phyloP scores from a whole-genome alignment of 2,329 filamentous ascomycete species.

The Arthrobotrys conoides region DNA sequence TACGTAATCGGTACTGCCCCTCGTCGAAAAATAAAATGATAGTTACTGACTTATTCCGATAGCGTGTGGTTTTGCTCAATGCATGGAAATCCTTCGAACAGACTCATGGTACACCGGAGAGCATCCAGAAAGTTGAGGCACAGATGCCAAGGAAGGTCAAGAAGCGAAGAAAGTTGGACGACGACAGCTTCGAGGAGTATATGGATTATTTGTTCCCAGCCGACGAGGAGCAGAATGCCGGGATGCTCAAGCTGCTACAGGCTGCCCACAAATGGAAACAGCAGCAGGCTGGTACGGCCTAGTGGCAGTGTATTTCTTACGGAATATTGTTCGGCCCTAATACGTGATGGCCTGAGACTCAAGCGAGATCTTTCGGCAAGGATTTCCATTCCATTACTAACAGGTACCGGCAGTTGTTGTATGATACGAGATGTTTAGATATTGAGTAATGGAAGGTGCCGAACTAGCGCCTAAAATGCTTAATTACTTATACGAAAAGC shows the following conservation, averaged over 20 bases:
- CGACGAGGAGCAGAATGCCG: constrained; percentile 88
- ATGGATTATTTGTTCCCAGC: constrained; percentile 97
- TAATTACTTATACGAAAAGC: constrained; percentile 22
- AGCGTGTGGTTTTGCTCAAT: constrained; percentile 88
- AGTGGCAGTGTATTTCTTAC: constrained; percentile 22
- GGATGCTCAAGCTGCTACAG: constrained; percentile 84
- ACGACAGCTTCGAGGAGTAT: constrained; percentile 96
- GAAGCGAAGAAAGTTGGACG: constrained; percentile 90
- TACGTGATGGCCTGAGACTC: constrained; percentile 1
- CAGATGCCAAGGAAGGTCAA: constrained; percentile 95
- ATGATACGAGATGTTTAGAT: constrained; percentile 48
- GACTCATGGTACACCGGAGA: constrained; percentile 81
- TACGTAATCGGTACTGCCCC: constrained; percentile 65
- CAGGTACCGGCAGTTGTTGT: constrained; percentile 49
- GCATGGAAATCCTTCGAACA: constrained; percentile 94
- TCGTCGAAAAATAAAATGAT: constrained; percentile 38
- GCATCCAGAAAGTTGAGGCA: constrained; percentile 85
- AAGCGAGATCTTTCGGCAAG: constrained; percentile 7
- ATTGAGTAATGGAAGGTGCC: constrained; percentile 5
- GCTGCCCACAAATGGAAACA: constrained; percentile 92
- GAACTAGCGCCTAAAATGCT: constrained; percentile 30
- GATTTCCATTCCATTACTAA: constrained; percentile 24
- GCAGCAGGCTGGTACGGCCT: constrained; percentile 67
- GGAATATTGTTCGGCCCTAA: neutral
- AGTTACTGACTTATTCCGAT: constrained; percentile 65